Base-by-base conservation (phyloP, 805 yeast species). In the Pichia heedii region DNA sequence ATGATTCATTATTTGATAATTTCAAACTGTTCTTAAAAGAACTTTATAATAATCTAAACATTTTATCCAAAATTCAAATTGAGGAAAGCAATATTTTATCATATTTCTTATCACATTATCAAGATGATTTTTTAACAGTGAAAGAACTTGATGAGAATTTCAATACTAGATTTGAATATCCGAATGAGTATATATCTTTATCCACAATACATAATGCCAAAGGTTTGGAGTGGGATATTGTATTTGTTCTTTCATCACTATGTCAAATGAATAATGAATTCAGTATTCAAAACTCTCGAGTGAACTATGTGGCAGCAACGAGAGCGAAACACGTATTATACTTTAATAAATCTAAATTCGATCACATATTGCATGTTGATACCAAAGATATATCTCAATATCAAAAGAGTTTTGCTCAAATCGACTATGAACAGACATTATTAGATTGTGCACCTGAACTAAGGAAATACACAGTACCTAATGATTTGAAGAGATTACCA, bases 161-260 rank as follows among this genome's bases (percentile, higher is more conserved):
- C 7, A 29, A 10, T 29, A 15, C 7, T 12, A 29, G 15, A 29
- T 29, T 29, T 13, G 32, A 29, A 15, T 6, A 29, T 29, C 2
- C 29, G 33, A 56, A 67, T 16, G 62, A 44, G 22, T 30, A 18
- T 16, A 35, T 82, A 7, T 77, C 76, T 40, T 50, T 82, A 1
- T 77, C 87, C 0, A 84, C 90, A 0, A 73, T 84, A 2, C 90
- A 84, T 57, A 69, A 84, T 0, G 77, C 89, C 1, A 84, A 84
- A 51, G 90, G 93, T 0, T 57, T 81, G 5, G 88, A 83, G 48
- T 81, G 77, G 51, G 87, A 88, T 0, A 66, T 81, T 12, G 86
- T 80, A 1, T 81, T 82, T 57, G 51, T 81, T 13, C 34, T 47
- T n/a, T 36, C 51, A 16, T 42, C 36, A 8, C n/a, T 43, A 13